Evolutionary conservation across 495 filamentous ascomycete species (phyloP), one percentile per base, ranked within the genome.

Genomic region (Penicillium turbatum): DNA sequence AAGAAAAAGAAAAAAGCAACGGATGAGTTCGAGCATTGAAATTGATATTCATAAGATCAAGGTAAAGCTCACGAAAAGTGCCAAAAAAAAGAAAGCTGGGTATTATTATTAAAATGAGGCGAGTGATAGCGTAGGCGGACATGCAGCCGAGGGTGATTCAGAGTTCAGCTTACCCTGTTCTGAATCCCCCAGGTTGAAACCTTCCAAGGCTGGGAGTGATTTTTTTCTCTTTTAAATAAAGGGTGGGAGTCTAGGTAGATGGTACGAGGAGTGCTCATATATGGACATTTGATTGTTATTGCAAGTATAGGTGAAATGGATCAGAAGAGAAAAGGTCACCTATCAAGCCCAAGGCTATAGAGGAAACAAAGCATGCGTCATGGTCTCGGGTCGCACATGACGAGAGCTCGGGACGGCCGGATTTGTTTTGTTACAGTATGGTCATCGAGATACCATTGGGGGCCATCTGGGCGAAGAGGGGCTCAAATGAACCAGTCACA

Each of bases 321-420:
- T n/a, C n/a, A n/a, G n/a, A n/a, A n/a, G n/a, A n/a, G n/a, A n/a
- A n/a, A n/a, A n/a, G 21, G 21, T 24, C 21, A 24, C 2, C 2
- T 42, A 26, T 42, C 39, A 40, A 40, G 37, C 5, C 35, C 6
- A 42, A 42, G 39, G 16, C 5, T 12, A 15, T 0, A 17, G 38
- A 34, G 30, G 16, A 36, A 2, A 17, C 29, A 34, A 29, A 11
- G 26, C 13, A 16, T 41, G 39, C 49, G 49, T 51, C 49, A 51
- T 51, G 19, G 49, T 46, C 38, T 36, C 51, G 48, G 57, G 55
- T 64, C 48, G 47, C 62, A 65, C 62, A 61, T 59, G 57, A 62
- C 50, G 51, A 54, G 56, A 55, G 44, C 51, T 59, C 62, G 62
- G 62, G 55, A 61, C 54, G 51, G 41, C 59, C 62, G 59, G 62